Percentiles rank a stretch among this genome's conserved stretches.
Evolutionary conservation across 2,329 filamentous ascomycete genomes (phyloP).

Genomic region (Xylariaceae sp.): DNA sequence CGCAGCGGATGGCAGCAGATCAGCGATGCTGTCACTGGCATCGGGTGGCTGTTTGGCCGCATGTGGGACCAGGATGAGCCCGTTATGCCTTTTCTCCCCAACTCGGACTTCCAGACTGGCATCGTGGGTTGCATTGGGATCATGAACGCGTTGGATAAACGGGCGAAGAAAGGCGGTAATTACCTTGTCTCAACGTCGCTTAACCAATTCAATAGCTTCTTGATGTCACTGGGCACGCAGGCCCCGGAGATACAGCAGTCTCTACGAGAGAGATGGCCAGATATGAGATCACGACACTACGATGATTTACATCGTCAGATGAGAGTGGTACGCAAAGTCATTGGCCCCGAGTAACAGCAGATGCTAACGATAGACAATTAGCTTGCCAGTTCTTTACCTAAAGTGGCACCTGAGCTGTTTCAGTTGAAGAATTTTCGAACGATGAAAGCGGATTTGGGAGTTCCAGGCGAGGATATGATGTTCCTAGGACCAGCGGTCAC

Average conservation of each 20-base stretch:
- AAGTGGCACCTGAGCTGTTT: constrained; percentile 34
- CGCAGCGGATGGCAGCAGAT: constrained; percentile 45
- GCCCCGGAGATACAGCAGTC: constrained; percentile 31
- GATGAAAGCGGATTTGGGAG: constrained; percentile 36
- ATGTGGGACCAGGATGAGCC: constrained; percentile 40
- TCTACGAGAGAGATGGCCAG: constrained; percentile 36
- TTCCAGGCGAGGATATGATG: constrained; percentile 38
- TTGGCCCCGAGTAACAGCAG: neutral
- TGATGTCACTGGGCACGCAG: constrained; percentile 40
- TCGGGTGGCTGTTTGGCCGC: constrained; percentile 39
- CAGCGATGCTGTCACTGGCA: constrained; percentile 38
- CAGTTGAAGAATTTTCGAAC: constrained; percentile 34
- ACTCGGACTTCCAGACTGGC: constrained; percentile 42
- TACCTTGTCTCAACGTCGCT: constrained; percentile 42
- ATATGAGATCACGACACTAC: constrained; percentile 38
- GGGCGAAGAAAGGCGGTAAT: constrained; percentile 35
- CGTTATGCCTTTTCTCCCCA: constrained; percentile 40
- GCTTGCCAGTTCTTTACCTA: constrained; percentile 31
- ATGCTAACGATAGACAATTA: constrained; percentile 21
- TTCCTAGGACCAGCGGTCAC: constrained; percentile 39
- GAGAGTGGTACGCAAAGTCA: constrained; percentile 34
- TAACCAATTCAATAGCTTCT: constrained; percentile 40
- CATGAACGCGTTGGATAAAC: constrained; percentile 36
- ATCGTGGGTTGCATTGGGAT: constrained; percentile 39
- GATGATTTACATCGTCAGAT: constrained; percentile 42